phyloP scores from a whole-genome alignment of 352 stramenopile species.

The Phytophthora pseudosyringae region DNA sequence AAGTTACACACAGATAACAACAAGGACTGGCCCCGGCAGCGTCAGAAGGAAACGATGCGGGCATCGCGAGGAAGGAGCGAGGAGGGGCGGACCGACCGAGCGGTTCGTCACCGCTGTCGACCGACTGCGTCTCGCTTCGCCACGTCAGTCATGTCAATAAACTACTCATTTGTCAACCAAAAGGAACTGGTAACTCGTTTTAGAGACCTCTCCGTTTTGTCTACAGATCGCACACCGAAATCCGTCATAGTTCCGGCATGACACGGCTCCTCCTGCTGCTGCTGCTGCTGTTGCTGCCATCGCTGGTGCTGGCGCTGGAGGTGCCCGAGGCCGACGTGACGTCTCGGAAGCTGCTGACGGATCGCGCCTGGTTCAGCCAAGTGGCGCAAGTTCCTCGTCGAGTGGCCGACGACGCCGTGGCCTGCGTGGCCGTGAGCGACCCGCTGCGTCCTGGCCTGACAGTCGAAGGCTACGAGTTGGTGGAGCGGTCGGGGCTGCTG shows the following conservation, averaged over 20 bases:
- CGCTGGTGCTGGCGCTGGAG: conserved; percentile 14
- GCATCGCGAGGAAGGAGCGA: conserved; percentile 7
- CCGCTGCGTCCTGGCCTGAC: conserved; percentile 42
- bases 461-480: conserved; percentile 75
- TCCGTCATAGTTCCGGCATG: conserved; percentile 12
- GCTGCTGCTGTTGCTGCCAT: conserved; percentile 16
- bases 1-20: conserved; percentile 34
- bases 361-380: conserved; percentile 60
- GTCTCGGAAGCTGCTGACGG: conserved; percentile 44
- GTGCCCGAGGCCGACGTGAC: conserved; percentile 17
- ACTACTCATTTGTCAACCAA: conserved; percentile 34
- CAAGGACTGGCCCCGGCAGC: conserved; percentile 32
- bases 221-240: conserved; percentile 7
- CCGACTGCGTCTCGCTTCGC: conserved; percentile 1
- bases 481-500: conserved; percentile 69
- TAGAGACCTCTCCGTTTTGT: not conserved
- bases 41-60: conserved; percentile 38
- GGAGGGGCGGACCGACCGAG: not conserved
- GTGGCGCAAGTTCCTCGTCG: conserved; percentile 42
- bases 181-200: no score
- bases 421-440: conserved; percentile 45
- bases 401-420: conserved; percentile 17
- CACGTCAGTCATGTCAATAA: conserved; percentile 35
- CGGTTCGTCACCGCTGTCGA: not conserved
- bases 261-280: conserved; percentile 15